Evolutionary conservation across 495 filamentous ascomycete species (phyloP).

Genomic region (Cercophora sp.): DNA sequence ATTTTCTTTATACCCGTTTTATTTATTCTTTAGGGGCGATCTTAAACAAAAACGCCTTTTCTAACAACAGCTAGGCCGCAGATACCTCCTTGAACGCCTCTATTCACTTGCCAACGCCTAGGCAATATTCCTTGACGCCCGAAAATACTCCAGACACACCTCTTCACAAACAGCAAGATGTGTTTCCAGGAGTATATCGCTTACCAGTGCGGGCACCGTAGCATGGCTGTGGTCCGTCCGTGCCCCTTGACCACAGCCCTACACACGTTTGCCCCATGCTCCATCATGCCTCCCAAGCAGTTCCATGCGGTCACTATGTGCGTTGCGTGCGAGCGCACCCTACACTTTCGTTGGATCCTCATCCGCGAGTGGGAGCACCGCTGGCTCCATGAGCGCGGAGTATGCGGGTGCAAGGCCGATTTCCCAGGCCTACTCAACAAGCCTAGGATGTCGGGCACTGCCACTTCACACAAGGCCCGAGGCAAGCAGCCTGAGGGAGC

Average conservation of each 20-base stretch:
- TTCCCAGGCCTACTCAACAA: slow-evolving; percentile 32
- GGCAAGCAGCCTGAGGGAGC: background rate
- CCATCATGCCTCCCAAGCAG: slow-evolving; percentile 20
- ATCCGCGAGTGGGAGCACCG: slow-evolving; percentile 43
- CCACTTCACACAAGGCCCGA: background rate
- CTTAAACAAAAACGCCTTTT: too few species aligned
- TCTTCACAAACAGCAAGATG: too few species aligned
- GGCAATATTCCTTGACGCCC: too few species aligned
- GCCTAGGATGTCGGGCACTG: slow-evolving; percentile 25
- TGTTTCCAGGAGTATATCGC: slow-evolving; percentile 40
- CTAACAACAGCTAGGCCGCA: too few species aligned
- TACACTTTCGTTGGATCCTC: slow-evolving; percentile 38
- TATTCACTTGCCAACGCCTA: too few species aligned
- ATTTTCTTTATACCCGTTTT: too few species aligned
- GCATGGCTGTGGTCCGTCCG: slow-evolving; percentile 30
- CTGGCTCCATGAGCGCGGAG: slow-evolving; percentile 45
- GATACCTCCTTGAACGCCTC: too few species aligned
- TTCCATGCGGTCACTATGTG: slow-evolving; percentile 35
- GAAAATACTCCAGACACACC: too few species aligned
- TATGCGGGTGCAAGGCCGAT: slow-evolving; percentile 33
- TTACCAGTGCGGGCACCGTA: slow-evolving; percentile 45
- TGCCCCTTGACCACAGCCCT: slow-evolving; percentile 40
- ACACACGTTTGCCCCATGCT: slow-evolving; percentile 33
- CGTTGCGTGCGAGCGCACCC: slow-evolving; percentile 30
- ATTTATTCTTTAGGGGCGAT: too few species aligned